These are phyloP conservation scores for Gracilaria domingensis DNA, from an alignment of 23 red algal species.

Conservation along the genomic window DNA sequence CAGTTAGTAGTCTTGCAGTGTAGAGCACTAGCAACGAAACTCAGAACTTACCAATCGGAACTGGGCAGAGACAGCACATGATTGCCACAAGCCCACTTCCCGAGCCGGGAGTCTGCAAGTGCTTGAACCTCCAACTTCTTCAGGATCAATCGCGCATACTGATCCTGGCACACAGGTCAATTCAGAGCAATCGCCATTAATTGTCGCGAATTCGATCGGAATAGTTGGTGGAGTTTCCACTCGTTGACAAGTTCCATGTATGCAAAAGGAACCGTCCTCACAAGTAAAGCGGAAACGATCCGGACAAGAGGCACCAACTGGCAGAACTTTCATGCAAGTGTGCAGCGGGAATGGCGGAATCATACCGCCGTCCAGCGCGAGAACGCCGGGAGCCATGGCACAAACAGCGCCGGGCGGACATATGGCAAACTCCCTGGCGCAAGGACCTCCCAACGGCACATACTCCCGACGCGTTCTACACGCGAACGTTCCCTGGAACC, in stretches of 20 bases:
- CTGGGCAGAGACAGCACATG: not conserved
- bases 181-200: not conserved
- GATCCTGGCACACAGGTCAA: not conserved
- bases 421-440: not conserved
- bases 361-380: not conserved
- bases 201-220: not conserved
- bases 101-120: not conserved
- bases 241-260: slow-evolving; percentile 11
- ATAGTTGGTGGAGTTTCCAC: not conserved
- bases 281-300: slow-evolving; percentile 3
- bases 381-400: not conserved
- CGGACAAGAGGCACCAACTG: not conserved
- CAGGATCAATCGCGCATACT: not conserved
- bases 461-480: not conserved
- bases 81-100: not conserved
- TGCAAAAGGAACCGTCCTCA: slow-evolving; percentile 6
- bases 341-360: not conserved
- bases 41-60: not conserved
- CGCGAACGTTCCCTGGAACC: not conserved
- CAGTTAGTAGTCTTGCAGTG: too few species aligned
- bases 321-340: slow-evolving; percentile 21
- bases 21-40: not conserved
- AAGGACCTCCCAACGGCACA: not conserved
- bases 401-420: not conserved
- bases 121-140: not conserved